Percentiles rank a stretch among this genome's conserved stretches.
These are phyloP conservation scores for Leucaena leucocephala DNA, from an alignment of 306 rosid species.

Conservation along the genomic window DNA sequence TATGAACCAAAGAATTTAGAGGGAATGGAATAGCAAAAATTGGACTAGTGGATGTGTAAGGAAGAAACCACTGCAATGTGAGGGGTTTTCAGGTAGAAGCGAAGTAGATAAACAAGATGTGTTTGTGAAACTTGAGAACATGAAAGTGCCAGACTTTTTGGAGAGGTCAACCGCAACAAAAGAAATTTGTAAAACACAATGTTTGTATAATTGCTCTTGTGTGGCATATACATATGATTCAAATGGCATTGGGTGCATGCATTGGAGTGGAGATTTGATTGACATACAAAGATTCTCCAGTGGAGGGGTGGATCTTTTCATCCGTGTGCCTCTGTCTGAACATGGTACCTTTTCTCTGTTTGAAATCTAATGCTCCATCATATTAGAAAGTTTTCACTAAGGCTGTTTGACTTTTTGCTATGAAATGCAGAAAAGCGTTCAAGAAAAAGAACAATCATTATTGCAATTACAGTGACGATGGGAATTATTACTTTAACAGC, in stretches of 20 bases:
- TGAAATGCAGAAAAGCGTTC: not conserved
- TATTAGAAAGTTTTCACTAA: not conserved
- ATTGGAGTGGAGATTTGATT: not conserved
- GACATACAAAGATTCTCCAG: not conserved
- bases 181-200: not conserved
- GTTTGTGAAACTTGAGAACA: not conserved
- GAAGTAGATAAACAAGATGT: not conserved
- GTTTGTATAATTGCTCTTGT: slow-evolving; percentile 23
- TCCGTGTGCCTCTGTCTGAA: slow-evolving; percentile 23
- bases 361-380: not conserved
- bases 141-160: not conserved
- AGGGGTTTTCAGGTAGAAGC: not conserved
- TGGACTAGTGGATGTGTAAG: slow-evolving; percentile 4
- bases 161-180: not conserved
- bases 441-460: not conserved
- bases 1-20: slow-evolving; percentile 30
- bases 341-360: not conserved
- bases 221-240: slow-evolving; percentile 18
- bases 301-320: slow-evolving; percentile 15
- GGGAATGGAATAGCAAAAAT: slow-evolving; percentile 33
- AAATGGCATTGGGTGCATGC: slow-evolving; percentile 25
- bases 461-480: not conserved
- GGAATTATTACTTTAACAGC: not conserved
- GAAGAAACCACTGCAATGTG: not conserved
- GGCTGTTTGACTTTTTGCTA: not conserved